phyloP scores from a whole-genome alignment of 257 asterid species.

The Plectranthus barbatus region DNA sequence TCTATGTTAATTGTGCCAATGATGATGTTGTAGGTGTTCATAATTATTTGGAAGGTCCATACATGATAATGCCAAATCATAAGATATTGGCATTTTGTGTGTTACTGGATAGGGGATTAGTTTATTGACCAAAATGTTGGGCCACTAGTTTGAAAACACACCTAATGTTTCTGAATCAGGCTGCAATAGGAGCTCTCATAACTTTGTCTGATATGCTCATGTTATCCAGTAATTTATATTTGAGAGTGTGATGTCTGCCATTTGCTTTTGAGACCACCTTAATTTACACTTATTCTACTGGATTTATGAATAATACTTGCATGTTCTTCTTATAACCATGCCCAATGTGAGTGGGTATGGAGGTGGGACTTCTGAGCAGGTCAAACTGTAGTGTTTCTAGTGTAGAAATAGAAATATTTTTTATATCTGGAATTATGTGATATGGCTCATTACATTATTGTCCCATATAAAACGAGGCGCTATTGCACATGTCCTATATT shows the following conservation, averaged over 20 bases:
- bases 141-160: not conserved
- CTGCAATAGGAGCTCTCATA: conserved; percentile 1
- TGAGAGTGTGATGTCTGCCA: not conserved
- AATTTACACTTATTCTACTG: not conserved
- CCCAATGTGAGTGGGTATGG: not conserved
- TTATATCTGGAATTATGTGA: not conserved
- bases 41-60: conserved; percentile 6
- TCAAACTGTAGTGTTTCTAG: not conserved
- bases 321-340: not conserved
- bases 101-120: not conserved
- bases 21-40: not conserved
- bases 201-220: conserved; percentile 1
- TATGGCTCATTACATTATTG: conserved; percentile 1
- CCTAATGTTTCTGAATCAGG: not conserved
- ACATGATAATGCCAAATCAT: not conserved
- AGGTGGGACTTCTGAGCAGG: not conserved
- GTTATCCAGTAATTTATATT: not conserved
- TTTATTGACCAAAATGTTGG: not conserved
- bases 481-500: not conserved
- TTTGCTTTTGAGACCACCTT: not conserved
- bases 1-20: conserved; percentile 1
- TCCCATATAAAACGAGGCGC: not conserved
- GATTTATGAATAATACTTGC: not conserved
- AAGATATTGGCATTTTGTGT: not conserved
- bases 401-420: not conserved